Conservation (phyloP, 805 yeast species). For the Candida odintsovae region DNA sequence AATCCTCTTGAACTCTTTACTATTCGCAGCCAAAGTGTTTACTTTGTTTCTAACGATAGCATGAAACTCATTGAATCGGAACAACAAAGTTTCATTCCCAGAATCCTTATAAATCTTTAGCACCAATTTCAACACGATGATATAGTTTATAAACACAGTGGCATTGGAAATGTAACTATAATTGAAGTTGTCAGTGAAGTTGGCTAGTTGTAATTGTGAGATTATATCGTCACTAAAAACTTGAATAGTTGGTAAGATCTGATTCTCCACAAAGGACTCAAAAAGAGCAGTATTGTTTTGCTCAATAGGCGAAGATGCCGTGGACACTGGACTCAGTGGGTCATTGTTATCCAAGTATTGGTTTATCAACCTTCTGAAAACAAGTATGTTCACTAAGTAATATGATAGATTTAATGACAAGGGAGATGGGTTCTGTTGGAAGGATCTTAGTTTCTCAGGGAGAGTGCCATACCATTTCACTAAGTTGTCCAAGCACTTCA, state of each 20-base stretch:
- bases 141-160: constrained; percentile 2
- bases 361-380: constrained; percentile 3
- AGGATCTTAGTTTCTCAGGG: background rate
- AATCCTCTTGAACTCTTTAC: background rate
- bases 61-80: background rate
- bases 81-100: background rate
- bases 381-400: constrained; percentile 4
- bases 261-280: constrained; percentile 3
- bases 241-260: constrained; percentile 3
- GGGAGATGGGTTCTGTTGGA: background rate
- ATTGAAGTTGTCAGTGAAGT: background rate
- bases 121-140: constrained; percentile 2
- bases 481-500: background rate
- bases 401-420: constrained; percentile 4
- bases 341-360: background rate
- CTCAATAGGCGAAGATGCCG: background rate
- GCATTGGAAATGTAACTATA: background rate
- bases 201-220: background rate
- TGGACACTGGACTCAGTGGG: background rate
- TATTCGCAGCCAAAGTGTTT: background rate
- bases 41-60: background rate
- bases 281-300: background rate
- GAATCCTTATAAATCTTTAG: background rate
- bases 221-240: background rate
- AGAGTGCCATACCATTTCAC: background rate